Evolutionary conservation across 495 filamentous ascomycete genomes (phyloP).

Genomic region (Talaromyces liani): DNA sequence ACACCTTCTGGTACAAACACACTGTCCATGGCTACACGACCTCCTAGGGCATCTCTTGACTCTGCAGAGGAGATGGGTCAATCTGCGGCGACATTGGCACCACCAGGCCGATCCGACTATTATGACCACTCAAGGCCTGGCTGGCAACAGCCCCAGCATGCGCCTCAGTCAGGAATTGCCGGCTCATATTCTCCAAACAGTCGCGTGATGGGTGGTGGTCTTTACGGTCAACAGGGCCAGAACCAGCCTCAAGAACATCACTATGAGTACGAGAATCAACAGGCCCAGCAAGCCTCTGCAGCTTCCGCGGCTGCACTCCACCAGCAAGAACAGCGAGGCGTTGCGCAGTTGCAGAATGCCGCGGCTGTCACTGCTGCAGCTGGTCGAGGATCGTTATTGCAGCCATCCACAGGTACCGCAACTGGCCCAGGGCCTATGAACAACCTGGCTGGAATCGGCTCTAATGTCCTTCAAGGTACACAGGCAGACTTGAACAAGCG

Average conservation of each 20-base stretch:
- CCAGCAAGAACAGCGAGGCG: constrained; percentile 73
- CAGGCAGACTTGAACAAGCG: constrained; percentile 71
- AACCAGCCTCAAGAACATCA: constrained; percentile 35
- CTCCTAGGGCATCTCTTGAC: constrained; percentile 41
- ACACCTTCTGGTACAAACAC: constrained; percentile 83
- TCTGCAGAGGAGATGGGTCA: constrained; percentile 25
- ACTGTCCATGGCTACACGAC: constrained; percentile 42
- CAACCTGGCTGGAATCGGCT: constrained; percentile 35
- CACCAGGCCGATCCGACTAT: constrained; percentile 34
- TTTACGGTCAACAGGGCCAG: constrained; percentile 34
- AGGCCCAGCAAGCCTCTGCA: constrained; percentile 42
- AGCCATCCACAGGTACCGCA: constrained; percentile 32
- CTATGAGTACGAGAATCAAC: constrained; percentile 36
- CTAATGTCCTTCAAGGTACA: constrained; percentile 38
- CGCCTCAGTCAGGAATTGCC: constrained; percentile 29
- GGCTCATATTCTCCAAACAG: constrained; percentile 40
- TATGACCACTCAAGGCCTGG: constrained; percentile 42
- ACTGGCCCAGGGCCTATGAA: constrained; percentile 41
- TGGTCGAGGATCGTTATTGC: constrained; percentile 33
- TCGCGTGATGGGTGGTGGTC: constrained; percentile 31
- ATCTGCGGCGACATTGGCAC: constrained; percentile 23
- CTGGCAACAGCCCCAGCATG: constrained; percentile 37
- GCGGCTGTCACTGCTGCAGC: constrained; percentile 47
- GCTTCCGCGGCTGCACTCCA: constrained; percentile 50
- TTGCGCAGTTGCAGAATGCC: constrained; percentile 73